These are phyloP conservation scores for Cruciata laevipes DNA, from an alignment of 257 asterid species.

Conservation along the genomic window DNA sequence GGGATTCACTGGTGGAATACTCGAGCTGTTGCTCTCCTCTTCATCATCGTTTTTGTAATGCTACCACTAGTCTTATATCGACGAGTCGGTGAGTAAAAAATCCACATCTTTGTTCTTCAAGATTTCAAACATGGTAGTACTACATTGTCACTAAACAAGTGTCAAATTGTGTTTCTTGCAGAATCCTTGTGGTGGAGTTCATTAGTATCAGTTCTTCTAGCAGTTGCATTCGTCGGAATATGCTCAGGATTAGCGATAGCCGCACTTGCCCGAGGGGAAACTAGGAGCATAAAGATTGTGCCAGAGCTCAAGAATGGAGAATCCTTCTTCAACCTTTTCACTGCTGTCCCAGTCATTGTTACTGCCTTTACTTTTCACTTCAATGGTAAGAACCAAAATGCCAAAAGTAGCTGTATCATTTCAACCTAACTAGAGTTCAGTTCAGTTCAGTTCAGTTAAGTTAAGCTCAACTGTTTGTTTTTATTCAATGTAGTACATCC, in stretches of 20 bases:
- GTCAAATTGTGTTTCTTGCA: constrained; percentile 23
- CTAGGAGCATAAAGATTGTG: constrained; percentile 46
- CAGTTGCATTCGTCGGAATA: constrained; percentile 77
- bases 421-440: background rate
- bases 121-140: background rate
- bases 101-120: background rate
- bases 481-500: constrained; percentile 59
- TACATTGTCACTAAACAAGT: background rate
- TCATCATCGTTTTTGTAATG: constrained; percentile 54
- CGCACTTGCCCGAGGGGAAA: constrained; percentile 60
- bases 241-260: constrained; percentile 72
- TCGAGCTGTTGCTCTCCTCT: constrained; percentile 63
- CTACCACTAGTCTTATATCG: constrained; percentile 73
- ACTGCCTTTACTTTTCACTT: constrained; percentile 90
- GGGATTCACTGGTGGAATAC: constrained; percentile 92
- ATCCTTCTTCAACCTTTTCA: constrained; percentile 88
- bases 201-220: constrained; percentile 63
- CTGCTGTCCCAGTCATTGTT: constrained; percentile 83
- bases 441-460: background rate
- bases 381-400: constrained; percentile 50
- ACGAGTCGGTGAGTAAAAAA: constrained; percentile 58
- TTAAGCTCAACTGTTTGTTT: background rate
- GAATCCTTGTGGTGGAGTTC: constrained; percentile 85
- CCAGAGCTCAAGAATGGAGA: constrained; percentile 49
- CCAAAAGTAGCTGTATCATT: background rate